These are phyloP conservation scores for Xylariales sp. DNA, from an alignment of 2,329 filamentous ascomycete species.

Conservation along the genomic window DNA sequence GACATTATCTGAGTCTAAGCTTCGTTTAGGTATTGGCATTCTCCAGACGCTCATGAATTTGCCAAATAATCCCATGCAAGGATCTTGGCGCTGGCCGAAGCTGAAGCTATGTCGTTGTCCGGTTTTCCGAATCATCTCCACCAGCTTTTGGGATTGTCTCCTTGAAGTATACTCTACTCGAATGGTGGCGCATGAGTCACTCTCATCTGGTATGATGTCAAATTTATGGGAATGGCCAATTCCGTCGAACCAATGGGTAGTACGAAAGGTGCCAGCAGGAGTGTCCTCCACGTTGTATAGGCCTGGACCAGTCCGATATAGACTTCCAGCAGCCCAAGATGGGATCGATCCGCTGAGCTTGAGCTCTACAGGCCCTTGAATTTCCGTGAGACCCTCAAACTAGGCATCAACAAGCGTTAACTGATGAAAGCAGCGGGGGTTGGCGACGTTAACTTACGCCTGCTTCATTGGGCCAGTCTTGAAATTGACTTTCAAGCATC, in stretches of 20 bases:
- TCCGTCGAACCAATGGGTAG: conserved; percentile 80
- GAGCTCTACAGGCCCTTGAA: conserved; percentile 61
- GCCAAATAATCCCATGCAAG: conserved; percentile 67
- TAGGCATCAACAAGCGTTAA: conserved; percentile 25
- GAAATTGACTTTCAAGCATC: conserved; percentile 14
- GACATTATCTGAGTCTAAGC: conserved; percentile 47
- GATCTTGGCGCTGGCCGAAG: conserved; percentile 70
- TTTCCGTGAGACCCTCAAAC: conserved; percentile 66
- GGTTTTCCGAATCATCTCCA: conserved; percentile 55
- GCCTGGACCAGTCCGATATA: conserved; percentile 74
- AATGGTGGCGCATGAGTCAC: conserved; percentile 14
- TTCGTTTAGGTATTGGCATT: conserved; percentile 16
- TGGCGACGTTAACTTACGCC: conserved; percentile 33
- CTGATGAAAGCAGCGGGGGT: not conserved
- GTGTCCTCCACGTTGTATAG: conserved; percentile 56
- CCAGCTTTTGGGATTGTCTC: conserved; percentile 59
- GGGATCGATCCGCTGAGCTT: conserved; percentile 64
- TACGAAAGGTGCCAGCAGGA: conserved; percentile 52
- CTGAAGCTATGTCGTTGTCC: conserved; percentile 54
- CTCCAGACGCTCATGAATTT: conserved; percentile 64
- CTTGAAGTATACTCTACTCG: conserved; percentile 68
- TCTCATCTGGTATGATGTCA: conserved; percentile 48
- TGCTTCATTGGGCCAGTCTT: conserved; percentile 47
- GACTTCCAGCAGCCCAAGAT: conserved; percentile 62
- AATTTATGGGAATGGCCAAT: conserved; percentile 70